Evolutionary conservation across 495 filamentous ascomycete genomes (phyloP).

Genomic region (Lasiosphaeria ovina): DNA sequence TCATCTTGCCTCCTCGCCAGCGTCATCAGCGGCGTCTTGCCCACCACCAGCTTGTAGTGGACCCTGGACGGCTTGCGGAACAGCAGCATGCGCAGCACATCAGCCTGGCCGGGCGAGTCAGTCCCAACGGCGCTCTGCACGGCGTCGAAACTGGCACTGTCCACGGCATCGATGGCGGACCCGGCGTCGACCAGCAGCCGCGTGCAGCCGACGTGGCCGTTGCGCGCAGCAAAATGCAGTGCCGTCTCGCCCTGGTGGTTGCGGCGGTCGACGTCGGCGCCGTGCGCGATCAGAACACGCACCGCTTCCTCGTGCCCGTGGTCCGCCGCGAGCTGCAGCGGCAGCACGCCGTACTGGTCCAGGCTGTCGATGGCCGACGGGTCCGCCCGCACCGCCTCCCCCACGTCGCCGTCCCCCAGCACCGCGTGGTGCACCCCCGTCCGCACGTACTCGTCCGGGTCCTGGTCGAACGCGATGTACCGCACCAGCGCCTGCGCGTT

Average conservation of each 20-base stretch:
- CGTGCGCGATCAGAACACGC: neutral
- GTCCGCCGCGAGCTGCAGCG: neutral
- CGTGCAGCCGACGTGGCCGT: neutral
- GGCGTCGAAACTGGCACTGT: neutral
- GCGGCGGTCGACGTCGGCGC: neutral
- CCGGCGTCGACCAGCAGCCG: neutral
- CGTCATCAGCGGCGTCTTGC: neutral
- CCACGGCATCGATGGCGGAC: neutral
- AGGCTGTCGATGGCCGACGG: neutral
- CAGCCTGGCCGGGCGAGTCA: neutral
- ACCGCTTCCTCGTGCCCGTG: neutral
- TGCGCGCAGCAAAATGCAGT: neutral
- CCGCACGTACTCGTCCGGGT: neutral
- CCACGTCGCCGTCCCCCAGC: neutral
- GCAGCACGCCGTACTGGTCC: neutral
- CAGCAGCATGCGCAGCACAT: neutral
- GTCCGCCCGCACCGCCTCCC: neutral
- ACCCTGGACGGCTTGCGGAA: neutral
- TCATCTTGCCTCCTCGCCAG: neutral
- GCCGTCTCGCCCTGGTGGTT: neutral
- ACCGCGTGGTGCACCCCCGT: neutral
- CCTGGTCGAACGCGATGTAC: neutral
- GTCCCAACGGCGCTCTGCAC: neutral
- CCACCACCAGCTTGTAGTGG: neutral
- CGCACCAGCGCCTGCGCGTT: neutral